Percentiles rank a stretch among this genome's conserved stretches.
Evolutionary conservation across 768 basidiomycete genomes (phyloP).

Genomic region (Lactarius hengduanensis): DNA sequence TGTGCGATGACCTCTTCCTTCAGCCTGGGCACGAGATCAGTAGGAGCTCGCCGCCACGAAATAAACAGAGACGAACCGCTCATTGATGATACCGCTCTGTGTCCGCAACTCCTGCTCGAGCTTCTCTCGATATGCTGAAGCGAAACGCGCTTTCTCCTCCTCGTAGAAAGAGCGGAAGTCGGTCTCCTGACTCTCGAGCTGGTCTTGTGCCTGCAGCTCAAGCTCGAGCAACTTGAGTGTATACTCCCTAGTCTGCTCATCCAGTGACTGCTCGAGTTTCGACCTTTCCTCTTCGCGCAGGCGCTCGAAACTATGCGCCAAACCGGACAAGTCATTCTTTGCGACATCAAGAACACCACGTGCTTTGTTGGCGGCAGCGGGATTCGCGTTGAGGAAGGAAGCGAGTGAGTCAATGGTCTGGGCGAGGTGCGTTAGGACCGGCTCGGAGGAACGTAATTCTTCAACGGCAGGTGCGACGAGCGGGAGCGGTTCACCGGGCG

Average conservation of each 20-base stretch:
- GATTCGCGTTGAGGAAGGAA: constrained; percentile 73
- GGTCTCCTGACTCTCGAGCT: constrained; percentile 81
- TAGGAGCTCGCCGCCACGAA: neutral
- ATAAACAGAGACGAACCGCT: constrained; percentile 59
- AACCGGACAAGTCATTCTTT: constrained; percentile 72
- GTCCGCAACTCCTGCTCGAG: constrained; percentile 80
- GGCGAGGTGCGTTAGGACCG: constrained; percentile 91
- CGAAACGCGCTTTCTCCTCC: constrained; percentile 68
- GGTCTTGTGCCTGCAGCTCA: constrained; percentile 84
- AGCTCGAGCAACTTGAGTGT: constrained; percentile 74
- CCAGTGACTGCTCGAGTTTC: constrained; percentile 63
- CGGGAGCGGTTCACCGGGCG: constrained; percentile 55
- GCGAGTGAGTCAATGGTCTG: constrained; percentile 91
- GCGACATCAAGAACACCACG: constrained; percentile 76
- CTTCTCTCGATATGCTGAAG: constrained; percentile 81
- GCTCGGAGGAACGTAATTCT: constrained; percentile 72
- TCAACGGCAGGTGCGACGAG: constrained; percentile 79
- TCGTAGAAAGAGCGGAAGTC: constrained; percentile 81
- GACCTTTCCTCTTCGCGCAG: constrained; percentile 77
- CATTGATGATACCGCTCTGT: constrained; percentile 91
- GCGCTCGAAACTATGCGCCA: constrained; percentile 73
- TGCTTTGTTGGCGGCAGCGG: constrained; percentile 63
- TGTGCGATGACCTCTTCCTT: constrained; percentile 95
- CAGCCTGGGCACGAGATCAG: constrained; percentile 48
- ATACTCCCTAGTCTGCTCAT: constrained; percentile 85